phyloP scores from a whole-genome alignment of 2,329 filamentous ascomycete species.

The Bisporella sp. region DNA sequence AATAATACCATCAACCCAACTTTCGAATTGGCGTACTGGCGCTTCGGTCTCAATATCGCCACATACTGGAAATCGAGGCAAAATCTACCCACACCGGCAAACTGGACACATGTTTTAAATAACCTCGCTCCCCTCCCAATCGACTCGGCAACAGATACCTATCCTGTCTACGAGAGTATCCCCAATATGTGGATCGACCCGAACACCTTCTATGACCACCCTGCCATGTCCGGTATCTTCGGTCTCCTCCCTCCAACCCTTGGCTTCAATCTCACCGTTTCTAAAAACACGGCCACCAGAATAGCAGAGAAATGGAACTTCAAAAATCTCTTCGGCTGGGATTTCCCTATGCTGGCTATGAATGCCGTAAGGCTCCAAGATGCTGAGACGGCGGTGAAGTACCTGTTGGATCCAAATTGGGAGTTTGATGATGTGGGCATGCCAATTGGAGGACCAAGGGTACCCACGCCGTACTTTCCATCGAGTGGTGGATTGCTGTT shows the following conservation, averaged over 20 bases:
- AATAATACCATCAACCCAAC: slow-evolving; percentile 50
- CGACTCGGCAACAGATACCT: slow-evolving; percentile 35
- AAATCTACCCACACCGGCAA: slow-evolving; percentile 32
- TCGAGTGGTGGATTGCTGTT: slow-evolving; percentile 41
- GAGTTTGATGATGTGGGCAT: slow-evolving; percentile 51
- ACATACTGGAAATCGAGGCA: slow-evolving; percentile 44
- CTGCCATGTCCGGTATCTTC: slow-evolving; percentile 37
- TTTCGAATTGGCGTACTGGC: slow-evolving; percentile 55
- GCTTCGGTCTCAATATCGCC: slow-evolving; percentile 50
- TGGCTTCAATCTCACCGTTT: slow-evolving; percentile 30
- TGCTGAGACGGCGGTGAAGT: slow-evolving; percentile 33
- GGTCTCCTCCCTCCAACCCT: slow-evolving; percentile 35
- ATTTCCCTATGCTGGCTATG: slow-evolving; percentile 39
- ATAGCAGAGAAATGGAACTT: slow-evolving; percentile 36
- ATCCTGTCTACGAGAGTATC: slow-evolving; percentile 47
- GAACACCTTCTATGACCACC: slow-evolving; percentile 33
- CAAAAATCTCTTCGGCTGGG: slow-evolving; percentile 38
- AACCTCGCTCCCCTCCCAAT: slow-evolving; percentile 47
- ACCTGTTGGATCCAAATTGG: slow-evolving; percentile 41
- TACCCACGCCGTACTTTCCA: slow-evolving; percentile 52
- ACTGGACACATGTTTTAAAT: slow-evolving; percentile 42
- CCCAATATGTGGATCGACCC: slow-evolving; percentile 37
- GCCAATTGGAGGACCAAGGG: slow-evolving; percentile 42
- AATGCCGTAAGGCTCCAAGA: slow-evolving; percentile 36
- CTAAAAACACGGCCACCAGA: slow-evolving; percentile 31